A percentile compares a stretch with the other conserved stretches of the same genome.
Evolutionary conservation across 768 basidiomycete genomes (phyloP).

Genomic region (Boletus rufocinnamomeus): DNA sequence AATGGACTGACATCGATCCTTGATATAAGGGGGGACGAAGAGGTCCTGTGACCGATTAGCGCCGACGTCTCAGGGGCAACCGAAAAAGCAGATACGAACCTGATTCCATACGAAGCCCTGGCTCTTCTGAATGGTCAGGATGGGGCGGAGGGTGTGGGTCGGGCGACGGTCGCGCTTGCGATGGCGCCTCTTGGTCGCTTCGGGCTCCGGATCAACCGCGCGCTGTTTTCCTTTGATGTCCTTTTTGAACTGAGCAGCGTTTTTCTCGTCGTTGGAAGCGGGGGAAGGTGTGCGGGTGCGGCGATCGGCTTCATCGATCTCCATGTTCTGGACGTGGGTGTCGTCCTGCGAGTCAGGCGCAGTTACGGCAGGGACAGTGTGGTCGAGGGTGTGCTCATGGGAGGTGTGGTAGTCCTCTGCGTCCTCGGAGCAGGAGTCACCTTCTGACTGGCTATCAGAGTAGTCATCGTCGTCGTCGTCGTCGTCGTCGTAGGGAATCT

Average conservation of each 20-base stretch:
- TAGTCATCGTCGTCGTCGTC: slow-evolving; percentile 60
- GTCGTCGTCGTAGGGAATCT: slow-evolving; percentile 73
- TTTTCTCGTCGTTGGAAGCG: slow-evolving; percentile 35
- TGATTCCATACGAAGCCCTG: slow-evolving; percentile 94
- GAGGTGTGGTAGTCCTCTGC: slow-evolving; percentile 58
- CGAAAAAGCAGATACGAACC: slow-evolving; percentile 44
- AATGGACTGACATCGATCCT: slow-evolving; percentile 76
- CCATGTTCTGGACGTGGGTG: slow-evolving; percentile 54
- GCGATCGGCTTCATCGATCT: slow-evolving; percentile 45
- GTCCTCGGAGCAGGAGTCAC: slow-evolving; percentile 71
- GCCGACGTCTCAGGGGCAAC: not conserved
- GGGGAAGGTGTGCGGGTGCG: slow-evolving; percentile 7
- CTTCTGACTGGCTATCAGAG: slow-evolving; percentile 56
- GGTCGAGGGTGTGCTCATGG: slow-evolving; percentile 34
- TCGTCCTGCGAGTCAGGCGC: slow-evolving; percentile 39
- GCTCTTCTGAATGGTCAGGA: slow-evolving; percentile 82
- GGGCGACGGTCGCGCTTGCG: slow-evolving; percentile 57
- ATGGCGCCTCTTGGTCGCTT: slow-evolving; percentile 49
- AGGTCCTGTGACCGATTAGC: slow-evolving; percentile 55
- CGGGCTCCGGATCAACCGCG: slow-evolving; percentile 66
- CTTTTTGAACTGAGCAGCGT: slow-evolving; percentile 46
- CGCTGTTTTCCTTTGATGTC: slow-evolving; percentile 82
- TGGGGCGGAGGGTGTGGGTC: slow-evolving; percentile 70
- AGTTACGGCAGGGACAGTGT: slow-evolving; percentile 23
- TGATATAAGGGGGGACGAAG: slow-evolving; percentile 87